Evolutionary conservation across 148 eudicot species (phyloP).

Genomic region (Talinum fruticosum): DNA sequence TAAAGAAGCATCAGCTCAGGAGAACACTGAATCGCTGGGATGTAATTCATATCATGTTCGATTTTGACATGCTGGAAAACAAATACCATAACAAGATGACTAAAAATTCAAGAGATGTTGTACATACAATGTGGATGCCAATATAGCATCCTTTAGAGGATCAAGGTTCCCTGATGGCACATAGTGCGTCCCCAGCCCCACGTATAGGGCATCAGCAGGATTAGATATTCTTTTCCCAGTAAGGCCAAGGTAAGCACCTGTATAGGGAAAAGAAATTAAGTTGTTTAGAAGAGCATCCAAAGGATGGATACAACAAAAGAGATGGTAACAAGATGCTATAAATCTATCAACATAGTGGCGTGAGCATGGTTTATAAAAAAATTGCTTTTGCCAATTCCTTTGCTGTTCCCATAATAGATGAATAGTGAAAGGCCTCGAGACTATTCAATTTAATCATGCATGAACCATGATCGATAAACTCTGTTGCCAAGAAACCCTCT

Average conservation of each 20-base stretch:
- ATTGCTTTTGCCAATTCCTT: not conserved
- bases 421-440: not conserved
- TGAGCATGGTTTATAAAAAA: not conserved
- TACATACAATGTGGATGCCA: slow-evolving; percentile 68
- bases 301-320: not conserved
- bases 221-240: slow-evolving; percentile 85
- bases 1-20: not conserved
- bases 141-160: slow-evolving; percentile 60
- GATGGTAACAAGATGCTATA: not conserved
- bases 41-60: not conserved
- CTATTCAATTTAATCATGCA: not conserved
- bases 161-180: slow-evolving; percentile 73
- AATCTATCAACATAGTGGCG: not conserved
- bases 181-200: slow-evolving; percentile 84
- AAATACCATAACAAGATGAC: not conserved
- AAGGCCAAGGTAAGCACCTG: slow-evolving; percentile 97
- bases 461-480: not conserved
- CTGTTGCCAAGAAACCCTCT: not conserved
- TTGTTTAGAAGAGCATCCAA: not conserved
- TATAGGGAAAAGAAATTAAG: slow-evolving; percentile 15
- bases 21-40: not conserved
- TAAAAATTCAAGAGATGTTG: not conserved
- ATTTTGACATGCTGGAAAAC: not conserved
- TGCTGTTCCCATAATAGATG: not conserved
- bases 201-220: slow-evolving; percentile 88